phyloP scores from a whole-genome alignment of 768 basidiomycete genomes.

The Mycena amicta region DNA sequence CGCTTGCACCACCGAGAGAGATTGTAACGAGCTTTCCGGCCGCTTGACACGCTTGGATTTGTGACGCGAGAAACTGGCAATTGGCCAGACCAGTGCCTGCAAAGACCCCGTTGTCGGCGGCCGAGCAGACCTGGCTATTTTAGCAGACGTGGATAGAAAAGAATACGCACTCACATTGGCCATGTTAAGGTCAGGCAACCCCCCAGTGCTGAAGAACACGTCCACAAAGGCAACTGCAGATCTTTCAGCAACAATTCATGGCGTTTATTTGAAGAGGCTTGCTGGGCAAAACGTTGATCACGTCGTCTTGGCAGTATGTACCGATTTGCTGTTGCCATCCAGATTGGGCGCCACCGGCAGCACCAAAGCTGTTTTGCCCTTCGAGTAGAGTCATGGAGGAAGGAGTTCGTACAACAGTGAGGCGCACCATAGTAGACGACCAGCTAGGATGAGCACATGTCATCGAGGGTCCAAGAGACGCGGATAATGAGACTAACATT shows the following conservation, averaged over 20 bases:
- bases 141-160: background rate
- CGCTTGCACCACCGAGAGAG: constrained; percentile 60
- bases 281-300: constrained; percentile 13
- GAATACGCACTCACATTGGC: constrained; percentile 13
- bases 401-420: background rate
- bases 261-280: background rate
- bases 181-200: constrained; percentile 19
- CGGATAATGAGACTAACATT: constrained; percentile 9
- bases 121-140: constrained; percentile 53
- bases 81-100: constrained; percentile 63
- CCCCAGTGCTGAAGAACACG: constrained; percentile 9
- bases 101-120: constrained; percentile 47
- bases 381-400: constrained; percentile 37
- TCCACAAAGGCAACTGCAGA: constrained; percentile 12
- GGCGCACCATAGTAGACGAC: constrained; percentile 15
- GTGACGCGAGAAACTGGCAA: constrained; percentile 60
- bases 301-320: constrained; percentile 34
- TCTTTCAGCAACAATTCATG: background rate
- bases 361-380: constrained; percentile 65
- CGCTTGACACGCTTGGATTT: constrained; percentile 66
- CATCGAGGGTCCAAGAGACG: background rate
- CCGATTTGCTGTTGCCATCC: constrained; percentile 55
- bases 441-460: constrained; percentile 14
- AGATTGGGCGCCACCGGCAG: constrained; percentile 44
- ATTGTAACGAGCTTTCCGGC: constrained; percentile 59